A percentile compares a stretch with the other conserved stretches of the same genome.
Evolutionary conservation across 2,329 filamentous ascomycete genomes (phyloP).

Genomic region (Penicillium freii): DNA sequence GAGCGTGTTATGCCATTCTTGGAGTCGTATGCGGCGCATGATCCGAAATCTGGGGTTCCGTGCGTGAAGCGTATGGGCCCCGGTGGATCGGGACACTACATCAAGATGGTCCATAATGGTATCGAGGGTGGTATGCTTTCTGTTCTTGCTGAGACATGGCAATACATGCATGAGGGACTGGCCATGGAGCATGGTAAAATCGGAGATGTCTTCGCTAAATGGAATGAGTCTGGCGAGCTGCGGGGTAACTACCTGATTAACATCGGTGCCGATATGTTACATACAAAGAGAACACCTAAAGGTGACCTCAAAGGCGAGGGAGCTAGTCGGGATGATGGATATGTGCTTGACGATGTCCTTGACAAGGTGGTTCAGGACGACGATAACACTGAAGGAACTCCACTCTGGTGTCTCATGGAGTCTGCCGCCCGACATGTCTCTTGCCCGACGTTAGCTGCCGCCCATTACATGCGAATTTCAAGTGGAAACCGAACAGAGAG

Average conservation of each 20-base stretch:
- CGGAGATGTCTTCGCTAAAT: conserved; percentile 57
- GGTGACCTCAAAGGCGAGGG: conserved; percentile 37
- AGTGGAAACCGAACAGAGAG: conserved; percentile 62
- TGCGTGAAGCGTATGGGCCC: conserved; percentile 62
- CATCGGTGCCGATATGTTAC: conserved; percentile 62
- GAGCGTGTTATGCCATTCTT: conserved; percentile 62
- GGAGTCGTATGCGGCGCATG: conserved; percentile 61
- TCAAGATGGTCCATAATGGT: conserved; percentile 75
- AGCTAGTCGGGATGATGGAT: conserved; percentile 37
- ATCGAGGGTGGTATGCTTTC: conserved; percentile 72
- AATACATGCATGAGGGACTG: conserved; percentile 59
- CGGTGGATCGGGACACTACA: conserved; percentile 66
- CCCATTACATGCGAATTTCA: conserved; percentile 63
- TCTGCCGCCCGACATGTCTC: conserved; percentile 62
- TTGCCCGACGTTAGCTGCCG: conserved; percentile 61
- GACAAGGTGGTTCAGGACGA: conserved; percentile 72
- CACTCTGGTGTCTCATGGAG: conserved; percentile 64
- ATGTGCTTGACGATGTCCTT: conserved; percentile 61
- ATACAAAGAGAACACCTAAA: conserved; percentile 47
- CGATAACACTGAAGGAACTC: conserved; percentile 65
- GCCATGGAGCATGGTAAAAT: conserved; percentile 61
- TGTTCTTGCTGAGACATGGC: conserved; percentile 64
- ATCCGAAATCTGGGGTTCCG: conserved; percentile 53
- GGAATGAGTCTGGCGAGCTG: conserved; percentile 60
- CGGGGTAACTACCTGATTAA: conserved; percentile 61